Percentiles rank a stretch among this genome's conserved stretches.
phyloP scores from a whole-genome alignment of 768 basidiomycete genomes.

The Candolleomyces aberdarensis region DNA sequence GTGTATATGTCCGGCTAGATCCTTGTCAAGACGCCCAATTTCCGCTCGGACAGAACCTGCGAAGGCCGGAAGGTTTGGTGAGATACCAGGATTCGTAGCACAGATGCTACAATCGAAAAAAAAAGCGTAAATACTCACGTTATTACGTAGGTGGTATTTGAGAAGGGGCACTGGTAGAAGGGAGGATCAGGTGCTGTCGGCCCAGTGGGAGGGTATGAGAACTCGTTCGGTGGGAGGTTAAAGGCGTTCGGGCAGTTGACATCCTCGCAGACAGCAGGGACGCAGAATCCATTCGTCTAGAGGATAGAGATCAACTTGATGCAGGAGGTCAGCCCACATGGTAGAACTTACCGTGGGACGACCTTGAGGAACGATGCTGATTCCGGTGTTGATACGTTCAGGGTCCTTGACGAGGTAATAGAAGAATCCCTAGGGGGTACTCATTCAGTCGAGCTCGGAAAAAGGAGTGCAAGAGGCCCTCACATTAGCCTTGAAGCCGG shows the following conservation, averaged over 20 bases:
- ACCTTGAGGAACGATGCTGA: constrained; percentile 20
- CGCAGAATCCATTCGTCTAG: constrained; percentile 18
- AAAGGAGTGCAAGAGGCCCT: neutral
- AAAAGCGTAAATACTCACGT: neutral
- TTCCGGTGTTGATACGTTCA: constrained; percentile 22
- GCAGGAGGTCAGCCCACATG: neutral
- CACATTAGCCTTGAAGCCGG: constrained; percentile 8
- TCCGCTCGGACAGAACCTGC: constrained; percentile 1
- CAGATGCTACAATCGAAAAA: neutral
- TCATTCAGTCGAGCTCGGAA: too few relatives aligned
- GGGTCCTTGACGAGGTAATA: constrained; percentile 15
- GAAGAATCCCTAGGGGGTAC: neutral
- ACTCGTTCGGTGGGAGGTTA: constrained; percentile 17
- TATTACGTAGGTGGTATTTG: constrained; percentile 2
- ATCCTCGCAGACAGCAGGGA: constrained; percentile 15
- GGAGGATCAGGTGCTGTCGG: constrained; percentile 16
- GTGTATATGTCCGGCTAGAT: neutral
- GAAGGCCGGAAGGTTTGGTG: neutral
- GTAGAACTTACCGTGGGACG: neutral
- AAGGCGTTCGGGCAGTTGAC: constrained; percentile 21
- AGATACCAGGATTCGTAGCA: neutral
- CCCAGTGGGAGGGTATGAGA: constrained; percentile 17
- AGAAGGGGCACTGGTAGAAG: constrained; percentile 19
- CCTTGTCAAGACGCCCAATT: neutral
- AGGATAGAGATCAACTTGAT: too few relatives aligned